Evolutionary conservation across 2,329 filamentous ascomycete genomes (phyloP).

Genomic region (Alternaria sp.): DNA sequence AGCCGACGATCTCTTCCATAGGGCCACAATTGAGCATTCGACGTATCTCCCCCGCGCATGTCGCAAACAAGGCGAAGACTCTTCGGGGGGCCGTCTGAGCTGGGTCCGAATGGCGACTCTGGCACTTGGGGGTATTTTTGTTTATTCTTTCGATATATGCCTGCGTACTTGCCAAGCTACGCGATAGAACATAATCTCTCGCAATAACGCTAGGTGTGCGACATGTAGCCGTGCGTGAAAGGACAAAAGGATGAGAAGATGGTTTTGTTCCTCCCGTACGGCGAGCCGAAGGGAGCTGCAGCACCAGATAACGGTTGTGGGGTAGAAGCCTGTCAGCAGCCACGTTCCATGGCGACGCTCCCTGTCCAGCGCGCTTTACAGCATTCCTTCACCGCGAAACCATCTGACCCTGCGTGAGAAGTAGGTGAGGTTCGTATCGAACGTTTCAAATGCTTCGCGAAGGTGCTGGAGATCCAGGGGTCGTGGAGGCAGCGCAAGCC

Average conservation of each 20-base stretch:
- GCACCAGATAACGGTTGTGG: slow-evolving; percentile 22
- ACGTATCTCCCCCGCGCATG: not conserved
- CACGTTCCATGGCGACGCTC: slow-evolving; percentile 9
- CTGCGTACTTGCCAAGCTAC: not conserved
- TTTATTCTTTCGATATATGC: not conserved
- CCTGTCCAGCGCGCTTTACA: slow-evolving; percentile 9
- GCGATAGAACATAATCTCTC: not conserved
- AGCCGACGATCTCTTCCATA: not conserved
- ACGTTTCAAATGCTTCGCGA: slow-evolving; percentile 35
- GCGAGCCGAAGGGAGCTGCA: slow-evolving; percentile 16
- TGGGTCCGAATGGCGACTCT: not conserved
- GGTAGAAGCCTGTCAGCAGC: slow-evolving; percentile 22
- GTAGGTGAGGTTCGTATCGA: slow-evolving; percentile 21
- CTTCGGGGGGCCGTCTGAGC: not conserved
- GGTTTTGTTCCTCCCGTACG: not conserved
- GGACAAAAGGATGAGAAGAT: not conserved
- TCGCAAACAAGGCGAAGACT: not conserved
- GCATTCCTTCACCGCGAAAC: slow-evolving; percentile 4
- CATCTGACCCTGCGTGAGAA: slow-evolving; percentile 8
- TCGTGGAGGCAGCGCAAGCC: slow-evolving; percentile 20
- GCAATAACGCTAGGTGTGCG: not conserved
- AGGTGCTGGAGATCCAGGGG: slow-evolving; percentile 28
- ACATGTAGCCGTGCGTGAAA: not conserved
- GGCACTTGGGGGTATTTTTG: not conserved
- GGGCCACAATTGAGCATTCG: not conserved